Evolutionary conservation across 2,329 filamentous ascomycete species (phyloP), one percentile per base, ranked within the genome.

Genomic region (Beauveria brongniartii): DNA sequence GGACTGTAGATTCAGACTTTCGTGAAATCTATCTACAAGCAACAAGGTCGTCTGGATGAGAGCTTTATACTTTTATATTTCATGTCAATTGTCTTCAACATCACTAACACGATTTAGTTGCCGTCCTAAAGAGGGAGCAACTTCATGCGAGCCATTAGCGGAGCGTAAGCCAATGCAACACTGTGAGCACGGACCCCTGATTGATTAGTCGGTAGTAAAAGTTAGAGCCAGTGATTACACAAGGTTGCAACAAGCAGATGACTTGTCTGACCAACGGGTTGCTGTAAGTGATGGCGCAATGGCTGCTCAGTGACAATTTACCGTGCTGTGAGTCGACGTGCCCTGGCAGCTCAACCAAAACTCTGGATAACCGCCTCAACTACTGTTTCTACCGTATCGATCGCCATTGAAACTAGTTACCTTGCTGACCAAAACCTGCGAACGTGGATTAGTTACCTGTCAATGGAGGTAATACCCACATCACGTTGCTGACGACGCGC

Each of bases 91-190:
- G 34, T 37, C 34, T 37, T 37, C 34, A 37, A 37, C 12, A 14
- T 12, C 34, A 37, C 12, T 37, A 37, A 37, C 12, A 37, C 34
- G 12, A 14, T 1, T 37, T 14, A 37, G 5, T 37, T 14, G 34
- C 52, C 40, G 52, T 8, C 34, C 26, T 47, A 47, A 37, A 26
- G 28, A 22, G n/a, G 41, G 10, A 16, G 34, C 6, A 28, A 43
- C 24, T 16, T 28, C 26, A 30, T 46, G 53, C 41, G 26, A 20
- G 53, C 18, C 3, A 34, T 18, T n/a, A 26, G 41, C 28, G 41
- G 26, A 47, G 54, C 54, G 43, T 56, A 47, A 56, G 54, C 41
- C 20, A 43, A 56, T 56, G 41, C 41, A 24, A 56, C 54, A 47
- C 18, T 4, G 12, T 43, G 9, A 37, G 54, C 54, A 56, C 43